phyloP scores from a whole-genome alignment of 176 grass and related monocot genomes.

The Avena eriantha region DNA sequence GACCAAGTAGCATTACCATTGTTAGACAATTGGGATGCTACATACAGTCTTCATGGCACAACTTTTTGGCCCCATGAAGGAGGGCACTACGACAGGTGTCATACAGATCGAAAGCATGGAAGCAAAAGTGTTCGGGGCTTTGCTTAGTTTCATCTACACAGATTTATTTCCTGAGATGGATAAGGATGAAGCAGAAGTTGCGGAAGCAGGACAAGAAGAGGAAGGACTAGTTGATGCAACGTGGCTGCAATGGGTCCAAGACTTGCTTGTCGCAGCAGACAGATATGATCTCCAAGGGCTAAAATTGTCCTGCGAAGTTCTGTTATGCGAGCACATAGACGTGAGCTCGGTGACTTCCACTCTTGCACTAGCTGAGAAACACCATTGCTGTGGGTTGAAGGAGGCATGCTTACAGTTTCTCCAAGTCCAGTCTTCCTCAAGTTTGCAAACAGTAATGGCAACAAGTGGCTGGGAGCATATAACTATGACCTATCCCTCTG shows the following conservation, averaged over 20 bases:
- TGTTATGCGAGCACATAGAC: conserved; percentile 26
- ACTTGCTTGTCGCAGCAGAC: conserved; percentile 3
- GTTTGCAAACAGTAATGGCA: conserved; percentile 4
- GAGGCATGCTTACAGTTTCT: conserved; percentile 38
- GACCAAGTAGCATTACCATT: too few species aligned
- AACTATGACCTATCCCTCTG: conserved; percentile 4
- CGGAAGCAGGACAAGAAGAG: background rate
- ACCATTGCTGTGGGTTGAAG: conserved; percentile 42
- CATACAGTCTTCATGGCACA: conserved; percentile 50
- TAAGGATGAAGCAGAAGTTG: background rate
- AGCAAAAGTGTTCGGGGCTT: conserved; percentile 33
- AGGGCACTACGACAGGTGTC: background rate
- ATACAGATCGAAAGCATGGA: conserved; percentile 45
- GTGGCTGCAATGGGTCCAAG: background rate
- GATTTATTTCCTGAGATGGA: background rate
- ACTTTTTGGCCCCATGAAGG: conserved; percentile 57
- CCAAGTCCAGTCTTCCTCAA: conserved; percentile 4
- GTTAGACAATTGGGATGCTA: too few species aligned
- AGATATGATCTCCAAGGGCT: conserved; percentile 5
- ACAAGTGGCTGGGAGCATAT: conserved; percentile 18
- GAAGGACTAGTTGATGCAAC: background rate
- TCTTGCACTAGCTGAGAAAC: conserved; percentile 32
- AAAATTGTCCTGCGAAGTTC: background rate
- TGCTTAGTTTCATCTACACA: conserved; percentile 28
- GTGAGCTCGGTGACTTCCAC: conserved; percentile 35